Conservation (phyloP, 495 filamentous ascomycete genomes). For the Lasiosphaeria miniovina region DNA sequence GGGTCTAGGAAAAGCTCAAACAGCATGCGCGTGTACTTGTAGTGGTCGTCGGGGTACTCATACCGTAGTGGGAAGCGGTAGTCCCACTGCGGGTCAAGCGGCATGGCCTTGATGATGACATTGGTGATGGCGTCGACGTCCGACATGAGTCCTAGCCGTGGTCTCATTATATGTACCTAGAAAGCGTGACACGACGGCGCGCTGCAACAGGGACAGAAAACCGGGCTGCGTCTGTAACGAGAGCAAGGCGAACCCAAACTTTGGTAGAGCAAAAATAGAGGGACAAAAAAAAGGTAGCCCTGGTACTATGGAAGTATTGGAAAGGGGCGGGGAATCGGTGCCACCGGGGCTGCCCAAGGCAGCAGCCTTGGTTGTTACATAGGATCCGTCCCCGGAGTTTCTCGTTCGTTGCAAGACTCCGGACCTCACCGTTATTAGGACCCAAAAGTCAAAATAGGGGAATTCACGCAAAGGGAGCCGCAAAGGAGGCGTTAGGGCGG, state of each 20-base stretch:
- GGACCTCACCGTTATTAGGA: no score
- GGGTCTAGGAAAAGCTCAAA: slow-evolving; percentile 35
- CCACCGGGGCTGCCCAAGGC: no score
- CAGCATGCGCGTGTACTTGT: slow-evolving; percentile 33
- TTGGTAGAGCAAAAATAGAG: no score
- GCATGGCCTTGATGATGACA: slow-evolving; percentile 35
- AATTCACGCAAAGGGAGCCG: not conserved
- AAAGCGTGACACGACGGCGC: not conserved
- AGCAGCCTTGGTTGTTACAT: no score
- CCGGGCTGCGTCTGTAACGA: not conserved
- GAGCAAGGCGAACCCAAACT: not conserved
- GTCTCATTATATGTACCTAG: slow-evolving; percentile 21
- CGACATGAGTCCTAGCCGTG: slow-evolving; percentile 21
- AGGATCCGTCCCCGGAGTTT: no score
- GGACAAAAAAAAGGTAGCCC: no score
- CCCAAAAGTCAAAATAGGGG: no score
- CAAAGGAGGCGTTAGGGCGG: not conserved
- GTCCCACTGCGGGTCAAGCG: slow-evolving; percentile 38
- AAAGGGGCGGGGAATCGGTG: no score
- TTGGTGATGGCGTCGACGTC: slow-evolving; percentile 36
- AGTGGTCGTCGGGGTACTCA: slow-evolving; percentile 33
- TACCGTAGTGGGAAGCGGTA: slow-evolving; percentile 35
- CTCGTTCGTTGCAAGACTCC: no score
- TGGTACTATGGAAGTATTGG: no score
- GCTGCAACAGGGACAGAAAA: not conserved